Percentiles rank a stretch among this genome's conserved stretches.
Conservation (phyloP, 768 basidiomycete species). For the Macrolepiota dolichaula region DNA sequence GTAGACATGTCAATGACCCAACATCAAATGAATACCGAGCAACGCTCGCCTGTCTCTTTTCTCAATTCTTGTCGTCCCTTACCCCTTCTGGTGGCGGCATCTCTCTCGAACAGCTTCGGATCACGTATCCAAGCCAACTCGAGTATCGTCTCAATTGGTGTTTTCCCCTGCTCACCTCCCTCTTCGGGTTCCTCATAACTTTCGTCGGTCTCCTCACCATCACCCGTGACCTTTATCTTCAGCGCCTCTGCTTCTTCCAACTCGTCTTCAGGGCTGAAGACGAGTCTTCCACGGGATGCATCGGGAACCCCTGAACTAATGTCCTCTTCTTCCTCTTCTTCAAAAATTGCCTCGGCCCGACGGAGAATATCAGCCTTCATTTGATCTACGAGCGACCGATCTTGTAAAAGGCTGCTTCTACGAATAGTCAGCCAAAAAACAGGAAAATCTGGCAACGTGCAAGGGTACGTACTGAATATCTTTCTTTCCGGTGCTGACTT, state of each 20-base stretch:
- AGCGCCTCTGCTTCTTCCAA: constrained; percentile 19
- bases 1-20: neutral
- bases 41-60: constrained; percentile 55
- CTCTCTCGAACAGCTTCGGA: constrained; percentile 73
- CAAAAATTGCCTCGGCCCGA: constrained; percentile 62
- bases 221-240: constrained; percentile 49
- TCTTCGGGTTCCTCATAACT: constrained; percentile 30
- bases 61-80: constrained; percentile 65
- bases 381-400: constrained; percentile 58
- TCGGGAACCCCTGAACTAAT: neutral
- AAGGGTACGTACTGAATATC: constrained; percentile 33
- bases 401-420: constrained; percentile 44
- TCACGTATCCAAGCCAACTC: constrained; percentile 77
- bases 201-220: constrained; percentile 53
- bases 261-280: constrained; percentile 13
- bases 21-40: neutral
- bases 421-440: neutral
- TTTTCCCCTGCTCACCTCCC: constrained; percentile 18
- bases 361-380: constrained; percentile 86
- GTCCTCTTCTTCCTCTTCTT: constrained; percentile 51
- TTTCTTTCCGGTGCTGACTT: constrained; percentile 65
- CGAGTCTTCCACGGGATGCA: neutral
- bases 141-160: constrained; percentile 57
- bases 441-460: neutral
- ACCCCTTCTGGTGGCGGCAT: constrained; percentile 66